Evolutionary conservation across 257 asterid species (phyloP).

Genomic region (Eustoma russellianum): DNA sequence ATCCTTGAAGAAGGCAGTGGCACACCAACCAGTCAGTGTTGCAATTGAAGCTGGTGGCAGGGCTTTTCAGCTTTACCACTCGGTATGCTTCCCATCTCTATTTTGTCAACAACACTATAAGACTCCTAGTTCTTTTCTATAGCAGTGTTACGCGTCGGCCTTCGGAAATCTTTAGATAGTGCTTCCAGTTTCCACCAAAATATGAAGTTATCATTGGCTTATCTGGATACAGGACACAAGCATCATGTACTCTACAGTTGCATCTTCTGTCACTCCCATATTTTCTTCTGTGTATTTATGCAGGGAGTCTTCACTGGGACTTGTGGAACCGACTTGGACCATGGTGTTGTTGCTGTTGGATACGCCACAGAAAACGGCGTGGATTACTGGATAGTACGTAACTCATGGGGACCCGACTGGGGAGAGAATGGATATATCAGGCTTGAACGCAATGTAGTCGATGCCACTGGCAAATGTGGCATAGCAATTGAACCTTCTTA

Average conservation of each 20-base stretch:
- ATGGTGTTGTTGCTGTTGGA: conserved; percentile 80
- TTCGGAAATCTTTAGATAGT: not conserved
- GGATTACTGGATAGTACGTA: conserved; percentile 78
- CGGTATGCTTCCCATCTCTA: conserved; percentile 56
- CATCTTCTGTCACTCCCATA: too few species aligned
- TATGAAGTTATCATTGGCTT: not conserved
- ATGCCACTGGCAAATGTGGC: conserved; percentile 65
- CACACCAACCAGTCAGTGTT: conserved; percentile 71
- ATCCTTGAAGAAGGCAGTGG: conserved; percentile 66
- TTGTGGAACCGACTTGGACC: conserved; percentile 75
- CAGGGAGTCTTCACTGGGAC: conserved; percentile 80
- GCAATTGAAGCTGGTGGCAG: conserved; percentile 95
- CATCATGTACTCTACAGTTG: too few species aligned
- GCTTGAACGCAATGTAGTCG: conserved; percentile 54
- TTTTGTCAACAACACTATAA: too few species aligned
- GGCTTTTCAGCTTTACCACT: conserved; percentile 77
- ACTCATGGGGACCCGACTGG: conserved; percentile 89
- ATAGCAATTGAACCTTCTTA: conserved; percentile 78
- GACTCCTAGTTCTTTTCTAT: too few species aligned
- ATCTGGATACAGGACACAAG: too few species aligned
- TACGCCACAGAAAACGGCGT: conserved; percentile 56
- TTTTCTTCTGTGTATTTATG: not conserved
- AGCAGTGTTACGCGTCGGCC: too few species aligned
- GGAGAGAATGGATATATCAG: conserved; percentile 78
- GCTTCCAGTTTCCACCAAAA: not conserved